Evolutionary conservation across 2,329 filamentous ascomycete species (phyloP).

Genomic region (Setomelanomma holmii): DNA sequence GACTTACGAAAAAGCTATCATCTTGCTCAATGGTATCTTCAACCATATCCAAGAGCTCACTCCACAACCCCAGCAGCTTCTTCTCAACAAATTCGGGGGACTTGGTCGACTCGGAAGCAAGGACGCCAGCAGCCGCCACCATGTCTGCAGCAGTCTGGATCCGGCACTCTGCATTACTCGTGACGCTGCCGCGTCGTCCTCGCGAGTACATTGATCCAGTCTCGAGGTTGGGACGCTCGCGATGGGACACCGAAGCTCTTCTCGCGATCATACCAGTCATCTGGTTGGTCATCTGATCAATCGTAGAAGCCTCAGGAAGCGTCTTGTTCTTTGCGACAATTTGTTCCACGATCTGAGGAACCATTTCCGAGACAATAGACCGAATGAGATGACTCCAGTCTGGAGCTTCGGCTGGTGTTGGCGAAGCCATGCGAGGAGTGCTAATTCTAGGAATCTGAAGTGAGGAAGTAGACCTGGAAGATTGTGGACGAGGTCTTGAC

Average conservation of each 20-base stretch:
- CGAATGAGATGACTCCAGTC: slow-evolving; percentile 40
- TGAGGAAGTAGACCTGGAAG: slow-evolving; percentile 21
- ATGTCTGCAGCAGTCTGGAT: slow-evolving; percentile 43
- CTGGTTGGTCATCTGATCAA: slow-evolving; percentile 39
- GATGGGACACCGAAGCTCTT: slow-evolving; percentile 32
- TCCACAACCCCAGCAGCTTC: slow-evolving; percentile 41
- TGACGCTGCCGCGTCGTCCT: slow-evolving; percentile 31
- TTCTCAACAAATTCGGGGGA: slow-evolving; percentile 44
- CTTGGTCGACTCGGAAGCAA: slow-evolving; percentile 38
- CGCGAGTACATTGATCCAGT: slow-evolving; percentile 26
- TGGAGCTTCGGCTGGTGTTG: slow-evolving; percentile 14
- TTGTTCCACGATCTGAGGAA: slow-evolving; percentile 42
- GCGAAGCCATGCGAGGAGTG: slow-evolving; percentile 12
- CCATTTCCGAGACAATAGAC: slow-evolving; percentile 43
- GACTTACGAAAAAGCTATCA: slow-evolving; percentile 42
- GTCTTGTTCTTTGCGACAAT: slow-evolving; percentile 37
- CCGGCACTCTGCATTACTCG: slow-evolving; percentile 39
- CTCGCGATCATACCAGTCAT: slow-evolving; percentile 38
- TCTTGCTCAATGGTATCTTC: slow-evolving; percentile 42
- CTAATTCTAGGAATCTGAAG: slow-evolving; percentile 22
- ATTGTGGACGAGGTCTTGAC: slow-evolving; percentile 4
- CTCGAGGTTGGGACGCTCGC: slow-evolving; percentile 33
- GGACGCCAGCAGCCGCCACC: slow-evolving; percentile 39
- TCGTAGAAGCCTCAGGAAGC: slow-evolving; percentile 21
- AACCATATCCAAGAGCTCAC: slow-evolving; percentile 42